These are phyloP conservation scores for Tuber calosporum DNA, from an alignment of 495 filamentous ascomycete species.

Conservation along the genomic window DNA sequence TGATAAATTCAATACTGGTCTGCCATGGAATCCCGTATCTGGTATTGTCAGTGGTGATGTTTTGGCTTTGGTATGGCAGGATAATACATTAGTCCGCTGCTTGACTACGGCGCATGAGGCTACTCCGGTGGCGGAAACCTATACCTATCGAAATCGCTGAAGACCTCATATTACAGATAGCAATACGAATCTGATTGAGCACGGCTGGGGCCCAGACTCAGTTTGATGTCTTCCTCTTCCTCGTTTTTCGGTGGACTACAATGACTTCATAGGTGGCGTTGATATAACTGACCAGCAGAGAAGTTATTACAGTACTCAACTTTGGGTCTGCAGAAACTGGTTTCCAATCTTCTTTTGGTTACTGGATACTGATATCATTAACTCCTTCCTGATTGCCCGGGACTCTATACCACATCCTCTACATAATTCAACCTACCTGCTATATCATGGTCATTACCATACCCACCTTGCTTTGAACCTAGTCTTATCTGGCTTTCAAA, in stretches of 20 bases:
- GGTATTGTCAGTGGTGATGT: neutral
- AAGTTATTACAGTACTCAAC: constrained; percentile 33
- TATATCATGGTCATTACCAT: neutral
- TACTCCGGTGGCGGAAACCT: neutral
- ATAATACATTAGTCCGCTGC: neutral
- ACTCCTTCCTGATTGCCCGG: neutral
- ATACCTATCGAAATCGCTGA: constrained; percentile 23
- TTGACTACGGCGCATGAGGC: neutral
- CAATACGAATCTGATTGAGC: constrained; percentile 1
- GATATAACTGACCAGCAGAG: constrained; percentile 35
- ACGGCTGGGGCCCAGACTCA: neutral
- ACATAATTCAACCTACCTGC: neutral
- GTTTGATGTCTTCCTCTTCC: constrained; percentile 6
- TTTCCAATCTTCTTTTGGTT: constrained; percentile 34
- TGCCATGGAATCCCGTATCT: neutral
- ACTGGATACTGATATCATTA: constrained; percentile 29
- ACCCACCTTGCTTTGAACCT: neutral
- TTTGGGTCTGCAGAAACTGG: constrained; percentile 18
- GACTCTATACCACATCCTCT: neutral
- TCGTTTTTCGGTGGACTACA: constrained; percentile 35
- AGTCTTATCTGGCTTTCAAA: neutral
- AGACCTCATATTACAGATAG: constrained; percentile 20
- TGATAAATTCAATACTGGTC: neutral
- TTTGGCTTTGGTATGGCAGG: neutral
- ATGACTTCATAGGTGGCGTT: constrained; percentile 34